Base-by-base conservation (phyloP, 352 stramenopile species). In the Phytophthora podocarpi region DNA sequence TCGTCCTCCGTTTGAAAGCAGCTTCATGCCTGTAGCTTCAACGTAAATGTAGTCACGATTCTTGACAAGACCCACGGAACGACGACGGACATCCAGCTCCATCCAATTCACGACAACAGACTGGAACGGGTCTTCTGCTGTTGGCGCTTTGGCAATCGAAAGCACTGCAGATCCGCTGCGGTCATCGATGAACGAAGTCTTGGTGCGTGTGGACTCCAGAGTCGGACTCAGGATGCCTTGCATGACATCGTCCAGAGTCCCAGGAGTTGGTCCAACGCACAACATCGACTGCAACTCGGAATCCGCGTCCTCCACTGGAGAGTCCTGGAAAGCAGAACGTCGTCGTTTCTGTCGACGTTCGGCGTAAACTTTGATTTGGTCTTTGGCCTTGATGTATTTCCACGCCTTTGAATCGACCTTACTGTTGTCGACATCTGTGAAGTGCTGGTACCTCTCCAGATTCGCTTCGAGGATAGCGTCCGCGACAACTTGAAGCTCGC, bases 41-140 rank as follows among this genome's bases (percentile, higher is more conserved):
- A 90, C 46, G 51, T 78, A 88, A 21, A 90, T 64, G 41, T 87
- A 76, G 74, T 88, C 81, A 30, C 81, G 76, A 31, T 84, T 83
- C 43, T 76, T 76, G 10, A 67, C 63, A 1, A 73, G 21, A 0
- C 64, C 37, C 12, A 67, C 66, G 3, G 51, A 67, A 1, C 56
- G 65, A 24, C 47, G 58, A 56, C 71, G 71, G 3, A 70, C 58
- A 46, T 74, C 71, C 3, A 74, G 20, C 35, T 67, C 66, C 60
- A 71, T 70, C 68, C 68, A 81, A 41, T 78, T 81, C 41, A 81
- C 59, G 12, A 56, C 48, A 2, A 81, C 43, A 16, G 60, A 64
- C 12, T 74, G 62, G 39, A 83, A 86, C 9, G 80, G 77, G n/a
- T 85, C 69, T 7, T 84, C 61, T 5, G 20, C 16, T 4, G 76